A percentile compares a stretch with the other conserved stretches of the same genome.
Evolutionary conservation across 2,329 filamentous ascomycete genomes (phyloP).

Genomic region (Xylaria sp.): DNA sequence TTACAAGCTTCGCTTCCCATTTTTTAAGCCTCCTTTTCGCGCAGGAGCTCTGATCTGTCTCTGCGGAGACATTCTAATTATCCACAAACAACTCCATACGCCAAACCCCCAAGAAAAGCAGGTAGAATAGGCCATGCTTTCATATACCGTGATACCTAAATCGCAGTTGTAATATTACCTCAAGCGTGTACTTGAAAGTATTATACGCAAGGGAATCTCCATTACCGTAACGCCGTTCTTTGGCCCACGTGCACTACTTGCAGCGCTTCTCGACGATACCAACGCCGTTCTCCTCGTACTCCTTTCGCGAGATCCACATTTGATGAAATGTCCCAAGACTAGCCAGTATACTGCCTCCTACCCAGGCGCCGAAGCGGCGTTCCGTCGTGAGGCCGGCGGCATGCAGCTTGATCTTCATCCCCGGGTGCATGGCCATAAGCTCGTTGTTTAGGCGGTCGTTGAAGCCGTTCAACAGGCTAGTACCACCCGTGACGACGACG

Average conservation of each 20-base stretch:
- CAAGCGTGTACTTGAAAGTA: conserved; percentile 13
- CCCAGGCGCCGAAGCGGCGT: conserved; percentile 92
- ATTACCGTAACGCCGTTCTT: conserved; percentile 92
- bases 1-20: conserved; percentile 2
- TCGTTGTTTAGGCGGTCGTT: conserved; percentile 90
- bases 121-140: conserved; percentile 23
- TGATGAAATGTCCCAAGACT: conserved; percentile 98
- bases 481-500: conserved; percentile 91
- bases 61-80: conserved; percentile 31
- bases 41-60: conserved; percentile 15
- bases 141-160: conserved; percentile 26
- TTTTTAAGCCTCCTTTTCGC: conserved; percentile 2
- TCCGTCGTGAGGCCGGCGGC: conserved; percentile 88
- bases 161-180: conserved; percentile 19
- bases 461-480: conserved; percentile 88
- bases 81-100: conserved; percentile 43
- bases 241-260: conserved; percentile 67
- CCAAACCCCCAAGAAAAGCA: conserved; percentile 26
- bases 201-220: not conserved
- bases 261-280: conserved; percentile 95
- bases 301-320: conserved; percentile 98
- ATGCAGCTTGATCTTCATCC: conserved; percentile 86
- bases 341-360: conserved; percentile 94
- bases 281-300: conserved; percentile 94
- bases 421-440: conserved; percentile 82